A percentile compares a stretch with the other conserved stretches of the same genome.
These are phyloP conservation scores for Hericium coralloides DNA, from an alignment of 768 basidiomycete genomes.

Conservation along the genomic window DNA sequence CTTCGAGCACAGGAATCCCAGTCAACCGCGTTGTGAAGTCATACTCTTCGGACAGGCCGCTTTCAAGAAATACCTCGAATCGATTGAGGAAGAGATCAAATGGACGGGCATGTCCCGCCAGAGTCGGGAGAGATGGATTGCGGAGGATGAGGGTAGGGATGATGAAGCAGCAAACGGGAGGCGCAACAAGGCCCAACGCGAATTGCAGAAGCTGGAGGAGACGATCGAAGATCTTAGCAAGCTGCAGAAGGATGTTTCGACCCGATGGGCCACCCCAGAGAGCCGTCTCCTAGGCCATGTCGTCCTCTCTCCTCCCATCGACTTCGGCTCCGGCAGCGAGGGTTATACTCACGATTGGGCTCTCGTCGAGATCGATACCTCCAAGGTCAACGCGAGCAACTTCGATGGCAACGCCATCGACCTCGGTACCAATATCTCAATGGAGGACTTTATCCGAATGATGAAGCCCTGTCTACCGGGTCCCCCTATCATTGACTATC, in stretches of 20 bases:
- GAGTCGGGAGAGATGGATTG: background rate
- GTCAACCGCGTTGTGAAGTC: background rate
- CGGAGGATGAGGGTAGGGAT: background rate
- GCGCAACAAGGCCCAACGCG: background rate
- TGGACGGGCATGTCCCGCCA: background rate
- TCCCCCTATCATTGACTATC: background rate
- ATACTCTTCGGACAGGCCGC: conserved; percentile 1
- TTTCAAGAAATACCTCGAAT: conserved; percentile 21
- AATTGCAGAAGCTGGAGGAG: background rate
- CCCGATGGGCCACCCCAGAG: background rate
- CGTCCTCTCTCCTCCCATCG: conserved; percentile 3
- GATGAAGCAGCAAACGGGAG: too few relatives aligned
- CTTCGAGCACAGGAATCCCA: background rate
- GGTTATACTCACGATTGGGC: conserved; percentile 18
- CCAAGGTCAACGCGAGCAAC: conserved; percentile 10
- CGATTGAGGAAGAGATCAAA: background rate
- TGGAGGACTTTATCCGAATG: background rate
- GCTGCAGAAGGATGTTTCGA: background rate
- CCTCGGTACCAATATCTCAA: background rate
- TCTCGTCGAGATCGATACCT: conserved; percentile 17
- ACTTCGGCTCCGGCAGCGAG: conserved; percentile 3
- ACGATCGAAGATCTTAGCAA: background rate
- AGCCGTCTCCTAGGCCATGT: background rate
- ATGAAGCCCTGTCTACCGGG: conserved; percentile 1
- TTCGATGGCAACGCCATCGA: conserved; percentile 15